These are phyloP conservation scores for Gilbertella persicaria DNA, from an alignment of 371 early-diverging fungal genomes.

Conservation along the genomic window DNA sequence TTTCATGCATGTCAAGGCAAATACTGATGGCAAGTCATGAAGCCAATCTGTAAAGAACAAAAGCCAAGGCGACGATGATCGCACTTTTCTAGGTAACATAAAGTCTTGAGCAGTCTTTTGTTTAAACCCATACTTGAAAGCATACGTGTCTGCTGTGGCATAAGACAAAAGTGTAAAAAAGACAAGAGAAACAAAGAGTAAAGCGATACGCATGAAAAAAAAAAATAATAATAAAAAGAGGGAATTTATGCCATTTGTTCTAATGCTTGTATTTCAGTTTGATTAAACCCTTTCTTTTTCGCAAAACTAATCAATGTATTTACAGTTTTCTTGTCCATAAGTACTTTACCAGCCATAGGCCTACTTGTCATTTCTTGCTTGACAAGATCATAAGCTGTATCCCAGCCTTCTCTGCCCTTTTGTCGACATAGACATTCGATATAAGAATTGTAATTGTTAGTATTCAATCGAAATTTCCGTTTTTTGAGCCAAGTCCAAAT, in stretches of 20 bases:
- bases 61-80: too few relatives aligned
- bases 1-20: too few relatives aligned
- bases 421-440: slow-evolving; percentile 47
- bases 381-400: slow-evolving; percentile 25
- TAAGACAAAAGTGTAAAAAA: too few relatives aligned
- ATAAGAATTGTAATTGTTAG: slow-evolving; percentile 48
- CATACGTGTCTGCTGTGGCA: too few relatives aligned
- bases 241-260: slow-evolving; percentile 29
- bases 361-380: slow-evolving; percentile 29
- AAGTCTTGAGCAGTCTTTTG: too few relatives aligned
- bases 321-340: slow-evolving; percentile 40
- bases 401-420: slow-evolving; percentile 31
- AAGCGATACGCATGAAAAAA: too few relatives aligned
- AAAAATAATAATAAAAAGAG: too few relatives aligned
- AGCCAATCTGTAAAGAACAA: too few relatives aligned
- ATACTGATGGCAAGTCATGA: too few relatives aligned
- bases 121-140: too few relatives aligned
- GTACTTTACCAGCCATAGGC: slow-evolving; percentile 1
- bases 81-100: too few relatives aligned
- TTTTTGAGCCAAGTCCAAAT: slow-evolving; percentile 36
- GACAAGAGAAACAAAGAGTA: not conserved
- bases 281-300: slow-evolving; percentile 27
- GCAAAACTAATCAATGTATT: slow-evolving; percentile 48
- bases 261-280: slow-evolving; percentile 21
- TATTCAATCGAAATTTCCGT: slow-evolving; percentile 25